phyloP scores from a whole-genome alignment of 73 alveolate genomes.

The Paramecium octaurelia region DNA sequence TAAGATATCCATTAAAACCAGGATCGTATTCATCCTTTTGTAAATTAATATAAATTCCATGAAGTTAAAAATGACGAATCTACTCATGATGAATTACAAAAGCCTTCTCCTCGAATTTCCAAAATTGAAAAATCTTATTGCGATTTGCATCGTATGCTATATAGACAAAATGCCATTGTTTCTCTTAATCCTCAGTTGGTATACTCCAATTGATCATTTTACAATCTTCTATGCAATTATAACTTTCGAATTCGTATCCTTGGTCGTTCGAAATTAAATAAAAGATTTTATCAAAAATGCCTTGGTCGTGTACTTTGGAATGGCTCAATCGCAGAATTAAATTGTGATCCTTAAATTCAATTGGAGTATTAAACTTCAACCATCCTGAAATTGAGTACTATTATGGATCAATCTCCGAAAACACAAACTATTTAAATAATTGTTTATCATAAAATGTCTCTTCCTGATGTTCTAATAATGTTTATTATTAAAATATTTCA shows the following conservation, averaged over 20 bases:
- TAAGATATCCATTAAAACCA: not conserved
- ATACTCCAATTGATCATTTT: not conserved
- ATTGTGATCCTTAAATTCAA: not conserved
- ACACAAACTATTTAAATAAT: not conserved
- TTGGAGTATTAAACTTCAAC: not conserved
- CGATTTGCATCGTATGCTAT: not conserved
- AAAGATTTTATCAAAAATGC: not conserved
- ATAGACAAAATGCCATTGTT: conserved; percentile 1
- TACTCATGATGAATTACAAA: not conserved
- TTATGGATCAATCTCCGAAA: not conserved
- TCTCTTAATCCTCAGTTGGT: not conserved
- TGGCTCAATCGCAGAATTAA: not conserved
- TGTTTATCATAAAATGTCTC: not conserved
- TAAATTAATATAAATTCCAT: not conserved
- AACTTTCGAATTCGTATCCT: not conserved
- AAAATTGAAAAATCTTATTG: not conserved
- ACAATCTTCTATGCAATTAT: not conserved
- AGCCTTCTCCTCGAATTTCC: not conserved
- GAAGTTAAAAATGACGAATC: not conserved
- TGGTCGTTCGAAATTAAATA: not conserved
- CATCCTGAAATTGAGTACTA: not conserved
- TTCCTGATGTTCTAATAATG: not conserved
- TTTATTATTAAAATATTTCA: not conserved
- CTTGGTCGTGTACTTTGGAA: not conserved
- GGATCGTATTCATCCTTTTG: not conserved